Evolutionary conservation across 768 basidiomycete species (phyloP).

Genomic region (Termitomyces titanicus): DNA sequence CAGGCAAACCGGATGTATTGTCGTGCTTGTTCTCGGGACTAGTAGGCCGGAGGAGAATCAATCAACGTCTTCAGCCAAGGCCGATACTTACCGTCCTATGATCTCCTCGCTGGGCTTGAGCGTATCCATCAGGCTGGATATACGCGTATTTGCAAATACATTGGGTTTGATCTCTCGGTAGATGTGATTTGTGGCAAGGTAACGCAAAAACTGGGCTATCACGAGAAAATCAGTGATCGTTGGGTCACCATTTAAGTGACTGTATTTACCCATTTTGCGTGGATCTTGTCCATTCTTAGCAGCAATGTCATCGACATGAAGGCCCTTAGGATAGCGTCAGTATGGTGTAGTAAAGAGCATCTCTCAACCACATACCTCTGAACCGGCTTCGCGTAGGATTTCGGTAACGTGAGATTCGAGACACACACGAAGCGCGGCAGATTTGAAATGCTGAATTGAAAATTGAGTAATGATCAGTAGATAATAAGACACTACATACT

Average conservation of each 20-base stretch:
- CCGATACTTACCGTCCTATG: not conserved
- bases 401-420: slow-evolving; percentile 30
- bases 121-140: slow-evolving; percentile 28
- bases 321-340: slow-evolving; percentile 13
- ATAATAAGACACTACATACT: not conserved
- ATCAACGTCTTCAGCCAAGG: not conserved
- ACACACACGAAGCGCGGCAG: slow-evolving; percentile 22
- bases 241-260: not conserved
- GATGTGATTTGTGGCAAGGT: slow-evolving; percentile 12
- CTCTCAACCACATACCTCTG: not conserved
- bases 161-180: slow-evolving; percentile 26
- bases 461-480: not conserved
- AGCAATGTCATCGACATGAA: slow-evolving; percentile 29
- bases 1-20: slow-evolving; percentile 21
- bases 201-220: slow-evolving; percentile 1
- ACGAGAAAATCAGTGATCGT: not conserved
- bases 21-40: slow-evolving; percentile 11
- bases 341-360: not conserved
- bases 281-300: slow-evolving; percentile 21
- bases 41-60: not conserved
- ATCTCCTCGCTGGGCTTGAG: not conserved
- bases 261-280: slow-evolving; percentile 26
- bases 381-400: slow-evolving; percentile 32
- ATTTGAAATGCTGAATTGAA: slow-evolving; percentile 8
- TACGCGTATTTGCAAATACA: slow-evolving; percentile 31